Conservation (phyloP, 1,139 yeast species). For the Saccharomyces hybrid region DNA sequence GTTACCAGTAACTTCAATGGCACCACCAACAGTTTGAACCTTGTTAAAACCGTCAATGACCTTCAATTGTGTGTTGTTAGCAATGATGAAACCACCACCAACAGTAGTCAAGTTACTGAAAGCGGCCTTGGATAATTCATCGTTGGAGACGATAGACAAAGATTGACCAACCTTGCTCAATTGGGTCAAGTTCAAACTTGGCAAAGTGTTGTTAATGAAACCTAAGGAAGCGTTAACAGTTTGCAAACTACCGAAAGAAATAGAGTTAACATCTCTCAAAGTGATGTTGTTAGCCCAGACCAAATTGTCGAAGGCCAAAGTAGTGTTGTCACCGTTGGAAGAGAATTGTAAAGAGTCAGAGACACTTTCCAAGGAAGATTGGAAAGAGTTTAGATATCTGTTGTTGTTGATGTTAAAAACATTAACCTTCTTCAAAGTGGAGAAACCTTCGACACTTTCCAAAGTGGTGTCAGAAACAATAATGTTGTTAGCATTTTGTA, state of each 20-base stretch:
- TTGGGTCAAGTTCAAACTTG: constrained; percentile 48
- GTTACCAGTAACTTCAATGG: constrained; percentile 72
- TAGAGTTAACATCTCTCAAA: constrained; percentile 69
- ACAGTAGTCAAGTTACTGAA: constrained; percentile 63
- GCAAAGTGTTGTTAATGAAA: constrained; percentile 58
- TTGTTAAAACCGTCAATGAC: constrained; percentile 66
- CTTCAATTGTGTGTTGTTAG: constrained; percentile 69
- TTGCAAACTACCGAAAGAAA: constrained; percentile 62
- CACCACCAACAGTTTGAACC: constrained; percentile 75
- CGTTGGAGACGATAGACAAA: constrained; percentile 67
- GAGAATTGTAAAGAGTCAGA: constrained; percentile 71
- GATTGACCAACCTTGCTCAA: constrained; percentile 71
- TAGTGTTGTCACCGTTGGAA: constrained; percentile 73
- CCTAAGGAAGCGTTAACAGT: constrained; percentile 75
- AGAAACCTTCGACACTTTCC: constrained; percentile 70
- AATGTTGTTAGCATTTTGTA: constrained; percentile 66
- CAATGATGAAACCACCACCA: constrained; percentile 85
- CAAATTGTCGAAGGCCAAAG: constrained; percentile 61
- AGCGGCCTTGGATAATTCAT: constrained; percentile 58
- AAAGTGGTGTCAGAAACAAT: constrained; percentile 82
- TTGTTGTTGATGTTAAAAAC: constrained; percentile 86
- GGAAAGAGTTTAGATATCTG: constrained; percentile 58
- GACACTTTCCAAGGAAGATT: constrained; percentile 68
- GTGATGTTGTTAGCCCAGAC: constrained; percentile 80
- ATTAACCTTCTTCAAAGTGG: constrained; percentile 59